These are phyloP conservation scores for Umbilicus rupestris DNA, from an alignment of 164 flowering plant genomes.

Conservation along the genomic window DNA sequence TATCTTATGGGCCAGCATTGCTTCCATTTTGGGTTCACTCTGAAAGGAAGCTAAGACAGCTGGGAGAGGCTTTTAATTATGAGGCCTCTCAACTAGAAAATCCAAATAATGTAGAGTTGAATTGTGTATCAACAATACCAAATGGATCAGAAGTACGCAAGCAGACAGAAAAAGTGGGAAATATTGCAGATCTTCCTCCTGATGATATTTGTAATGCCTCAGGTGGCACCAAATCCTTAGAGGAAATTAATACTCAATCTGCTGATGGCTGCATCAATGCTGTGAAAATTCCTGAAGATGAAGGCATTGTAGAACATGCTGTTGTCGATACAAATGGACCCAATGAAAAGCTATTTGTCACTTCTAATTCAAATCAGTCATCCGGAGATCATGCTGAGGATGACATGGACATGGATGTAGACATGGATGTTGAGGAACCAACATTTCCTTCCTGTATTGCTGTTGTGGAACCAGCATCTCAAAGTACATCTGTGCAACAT, in stretches of 20 bases:
- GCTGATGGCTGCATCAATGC: constrained; percentile 8
- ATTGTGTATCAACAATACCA: constrained; percentile 12
- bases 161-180: constrained; percentile 17
- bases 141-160: constrained; percentile 13
- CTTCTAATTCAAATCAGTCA: constrained; percentile 14
- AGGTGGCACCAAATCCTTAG: constrained; percentile 11
- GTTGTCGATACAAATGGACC: constrained; percentile 10
- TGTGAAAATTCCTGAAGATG: constrained; percentile 14
- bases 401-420: constrained; percentile 91
- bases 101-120: constrained; percentile 17
- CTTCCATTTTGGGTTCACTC: constrained; percentile 78
- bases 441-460: constrained; percentile 15
- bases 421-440: constrained; percentile 89
- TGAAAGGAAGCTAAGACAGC: constrained; percentile 47
- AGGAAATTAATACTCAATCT: constrained; percentile 12
- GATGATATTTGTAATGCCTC: constrained; percentile 1
- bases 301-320: constrained; percentile 9
- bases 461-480: constrained; percentile 5
- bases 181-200: neutral
- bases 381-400: constrained; percentile 26
- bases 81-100: constrained; percentile 25
- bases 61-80: constrained; percentile 36
- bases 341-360: constrained; percentile 15
- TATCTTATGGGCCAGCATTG: constrained; percentile 48
- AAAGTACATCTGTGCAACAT: constrained; percentile 18